Base-by-base conservation (phyloP, 2,329 filamentous ascomycete species). In the Rutstroemia sp. region DNA sequence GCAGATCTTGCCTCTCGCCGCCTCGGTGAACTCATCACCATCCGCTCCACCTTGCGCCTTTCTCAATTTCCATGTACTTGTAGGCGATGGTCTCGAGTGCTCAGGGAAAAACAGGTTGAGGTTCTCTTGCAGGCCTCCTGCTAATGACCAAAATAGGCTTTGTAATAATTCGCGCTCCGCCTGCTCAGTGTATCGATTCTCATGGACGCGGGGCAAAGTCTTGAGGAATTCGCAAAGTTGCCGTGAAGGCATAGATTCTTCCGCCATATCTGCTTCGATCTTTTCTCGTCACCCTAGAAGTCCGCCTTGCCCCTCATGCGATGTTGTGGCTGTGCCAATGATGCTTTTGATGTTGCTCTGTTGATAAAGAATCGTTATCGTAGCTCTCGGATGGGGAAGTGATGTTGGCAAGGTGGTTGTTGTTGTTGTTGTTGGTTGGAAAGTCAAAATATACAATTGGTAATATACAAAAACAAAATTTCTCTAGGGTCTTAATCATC, bases 11-110 rank as follows among this genome's bases (percentile, higher is more conserved):
- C 95, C 94, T 63, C 90, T 84, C 14, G 94, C 94, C 6, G 88
- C 87, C 63, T 92, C 88, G 19, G 90, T 94, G 70, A 97, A 99
- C 71, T 99, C 95, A 34, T 92, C 90, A 10, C 94, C 92, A 68
- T 96, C 91, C 57, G 90, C 79, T n/a, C 89, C 89, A 17, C 92
- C 92, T 69, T 99, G 95, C 16, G 92, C 92, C 65, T 89, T 85
- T 59, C 87, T 82, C 40, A 99, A 77, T 71, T 88, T 94, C 80
- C 92, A 87, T 46, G 76, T 74, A 40, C 77, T 78, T 47, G 74
- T 57, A 12, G 25, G 19, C 40, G 78, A 74, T 8, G 86, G 81
- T 42, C 62, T 58, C 14, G 78, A 79, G 12, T 90, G 89, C 42
- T 86, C 77, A 1, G 91, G 91, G 68, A 99, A 99, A 66, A 99